Conservation (phyloP, 2,329 filamentous ascomycete species). For the Fusarium cicatricum region DNA sequence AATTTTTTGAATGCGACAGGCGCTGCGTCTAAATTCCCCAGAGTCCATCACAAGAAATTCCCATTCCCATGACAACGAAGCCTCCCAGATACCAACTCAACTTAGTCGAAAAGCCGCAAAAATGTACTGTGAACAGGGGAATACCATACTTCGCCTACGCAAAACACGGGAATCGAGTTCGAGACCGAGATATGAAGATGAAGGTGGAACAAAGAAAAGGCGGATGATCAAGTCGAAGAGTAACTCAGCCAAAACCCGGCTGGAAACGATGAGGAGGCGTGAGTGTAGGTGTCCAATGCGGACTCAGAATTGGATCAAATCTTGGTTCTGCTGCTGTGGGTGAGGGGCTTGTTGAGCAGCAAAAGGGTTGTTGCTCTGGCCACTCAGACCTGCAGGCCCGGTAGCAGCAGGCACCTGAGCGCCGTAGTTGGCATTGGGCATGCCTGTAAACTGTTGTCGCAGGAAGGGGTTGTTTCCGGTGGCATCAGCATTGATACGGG, state of each 20-base stretch:
- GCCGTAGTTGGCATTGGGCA: conserved; percentile 67
- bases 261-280: not conserved
- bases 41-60: conserved; percentile 37
- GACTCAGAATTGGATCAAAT: conserved; percentile 69
- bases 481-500: conserved; percentile 73
- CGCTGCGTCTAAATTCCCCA: conserved; percentile 45
- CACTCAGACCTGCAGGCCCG: conserved; percentile 64
- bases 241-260: conserved; percentile 6
- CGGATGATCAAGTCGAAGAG: conserved; percentile 19
- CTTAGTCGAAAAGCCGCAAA: conserved; percentile 35
- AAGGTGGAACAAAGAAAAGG: conserved; percentile 30
- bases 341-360: conserved; percentile 54
- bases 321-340: conserved; percentile 60
- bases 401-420: conserved; percentile 62
- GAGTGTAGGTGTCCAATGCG: conserved; percentile 7
- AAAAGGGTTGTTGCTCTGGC: conserved; percentile 66
- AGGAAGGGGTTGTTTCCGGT: conserved; percentile 92
- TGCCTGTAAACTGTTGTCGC: conserved; percentile 82
- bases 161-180: conserved; percentile 39
- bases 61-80: conserved; percentile 37
- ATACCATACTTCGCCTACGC: conserved; percentile 43
- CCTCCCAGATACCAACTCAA: conserved; percentile 38
- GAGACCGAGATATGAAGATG: conserved; percentile 30
- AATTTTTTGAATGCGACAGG: conserved; percentile 44
- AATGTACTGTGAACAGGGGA: conserved; percentile 41